Percentiles rank a stretch among this genome's conserved stretches.
Conservation (phyloP, 345 rosid genomes). For the Melastoma malabathricum region DNA sequence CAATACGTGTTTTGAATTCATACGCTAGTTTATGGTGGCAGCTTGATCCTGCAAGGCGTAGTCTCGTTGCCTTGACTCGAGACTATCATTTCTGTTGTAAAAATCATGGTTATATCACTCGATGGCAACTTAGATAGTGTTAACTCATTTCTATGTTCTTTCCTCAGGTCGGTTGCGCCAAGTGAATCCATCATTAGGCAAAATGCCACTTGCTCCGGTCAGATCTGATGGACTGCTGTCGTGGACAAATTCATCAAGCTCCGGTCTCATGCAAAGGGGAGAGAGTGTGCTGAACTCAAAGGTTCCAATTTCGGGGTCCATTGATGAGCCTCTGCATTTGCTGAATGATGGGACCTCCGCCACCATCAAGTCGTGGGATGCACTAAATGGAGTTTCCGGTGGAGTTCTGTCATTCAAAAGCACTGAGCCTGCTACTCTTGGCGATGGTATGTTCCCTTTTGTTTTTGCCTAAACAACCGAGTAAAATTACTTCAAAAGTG, state of each 20-base stretch:
- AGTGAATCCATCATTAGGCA: slow-evolving; percentile 38
- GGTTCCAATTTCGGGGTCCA: slow-evolving; percentile 29
- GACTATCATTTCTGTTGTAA: too few species aligned
- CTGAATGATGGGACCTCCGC: slow-evolving; percentile 20
- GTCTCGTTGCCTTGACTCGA: too few species aligned
- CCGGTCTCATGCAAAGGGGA: slow-evolving; percentile 35
- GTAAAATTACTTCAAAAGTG: background rate
- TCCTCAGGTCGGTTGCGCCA: slow-evolving; percentile 56
- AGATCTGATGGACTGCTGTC: slow-evolving; percentile 23
- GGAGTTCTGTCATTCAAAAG: slow-evolving; percentile 31
- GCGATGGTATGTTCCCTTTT: slow-evolving; percentile 4
- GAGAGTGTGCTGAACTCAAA: slow-evolving; percentile 6
- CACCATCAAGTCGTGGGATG: slow-evolving; percentile 13
- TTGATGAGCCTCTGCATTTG: slow-evolving; percentile 25
- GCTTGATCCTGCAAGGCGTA: too few species aligned
- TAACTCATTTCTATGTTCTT: too few species aligned
- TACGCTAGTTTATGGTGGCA: too few species aligned
- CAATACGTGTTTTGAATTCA: too few species aligned
- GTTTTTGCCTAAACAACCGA: background rate
- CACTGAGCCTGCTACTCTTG: slow-evolving; percentile 20
- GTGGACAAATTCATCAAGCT: slow-evolving; percentile 31
- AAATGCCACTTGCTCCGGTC: slow-evolving; percentile 29
- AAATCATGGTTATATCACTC: too few species aligned
- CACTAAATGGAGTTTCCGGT: slow-evolving; percentile 18
- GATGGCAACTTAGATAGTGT: too few species aligned